These are phyloP conservation scores for Colletotrichum sp. DNA, from an alignment of 2,329 filamentous ascomycete species.

Conservation along the genomic window DNA sequence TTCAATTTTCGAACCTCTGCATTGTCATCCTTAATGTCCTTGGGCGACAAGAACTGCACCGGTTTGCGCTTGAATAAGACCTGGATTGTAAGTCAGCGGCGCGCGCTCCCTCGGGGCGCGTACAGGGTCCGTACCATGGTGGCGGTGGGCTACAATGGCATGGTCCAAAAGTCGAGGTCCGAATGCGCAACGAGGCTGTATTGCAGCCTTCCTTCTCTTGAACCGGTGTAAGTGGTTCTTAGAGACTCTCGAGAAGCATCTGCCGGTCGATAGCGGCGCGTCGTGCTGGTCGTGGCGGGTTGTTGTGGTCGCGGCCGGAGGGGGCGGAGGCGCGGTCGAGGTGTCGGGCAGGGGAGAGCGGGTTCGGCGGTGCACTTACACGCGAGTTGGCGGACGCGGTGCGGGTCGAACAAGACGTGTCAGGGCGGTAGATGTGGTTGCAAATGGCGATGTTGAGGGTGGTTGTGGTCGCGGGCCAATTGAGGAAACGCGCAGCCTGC, in stretches of 20 bases:
- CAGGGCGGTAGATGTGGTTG: not conserved
- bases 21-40: constrained; percentile 78
- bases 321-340: constrained; percentile 13
- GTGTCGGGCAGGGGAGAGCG: constrained; percentile 16
- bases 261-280: constrained; percentile 24
- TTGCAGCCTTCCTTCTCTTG: constrained; percentile 33
- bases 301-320: constrained; percentile 15
- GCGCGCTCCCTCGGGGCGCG: not conserved
- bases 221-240: constrained; percentile 1
- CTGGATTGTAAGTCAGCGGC: constrained; percentile 49
- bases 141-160: constrained; percentile 22
- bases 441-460: constrained; percentile 12
- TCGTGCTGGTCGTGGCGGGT: constrained; percentile 9
- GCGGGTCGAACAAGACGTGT: constrained; percentile 19
- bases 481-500: constrained; percentile 3
- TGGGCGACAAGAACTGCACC: constrained; percentile 77
- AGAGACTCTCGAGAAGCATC: not conserved
- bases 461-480: constrained; percentile 11
- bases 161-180: constrained; percentile 9
- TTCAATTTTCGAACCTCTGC: constrained; percentile 67
- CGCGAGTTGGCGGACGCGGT: constrained; percentile 21
- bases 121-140: constrained; percentile 37
- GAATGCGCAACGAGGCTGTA: constrained; percentile 43
- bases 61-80: constrained; percentile 97
- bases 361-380: constrained; percentile 20